Evolutionary conservation across 129 eudicot species (phyloP).

Genomic region (Artemisia argyi): DNA sequence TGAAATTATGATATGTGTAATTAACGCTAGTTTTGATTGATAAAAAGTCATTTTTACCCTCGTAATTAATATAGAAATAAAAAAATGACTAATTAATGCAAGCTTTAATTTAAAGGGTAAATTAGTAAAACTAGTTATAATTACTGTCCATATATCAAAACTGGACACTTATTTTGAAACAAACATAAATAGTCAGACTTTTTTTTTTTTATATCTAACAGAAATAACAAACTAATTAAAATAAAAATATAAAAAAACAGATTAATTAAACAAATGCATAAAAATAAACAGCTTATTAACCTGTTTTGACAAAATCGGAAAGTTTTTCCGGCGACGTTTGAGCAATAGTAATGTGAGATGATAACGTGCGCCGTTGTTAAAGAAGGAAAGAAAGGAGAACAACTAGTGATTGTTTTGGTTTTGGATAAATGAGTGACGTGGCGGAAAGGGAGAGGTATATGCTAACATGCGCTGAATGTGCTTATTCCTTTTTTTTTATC

Average conservation of each 20-base stretch:
- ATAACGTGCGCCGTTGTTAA: conserved; percentile 25
- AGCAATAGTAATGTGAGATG: neutral
- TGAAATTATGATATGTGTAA: no score
- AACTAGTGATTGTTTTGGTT: neutral
- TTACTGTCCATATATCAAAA: no score
- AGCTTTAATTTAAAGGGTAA: no score
- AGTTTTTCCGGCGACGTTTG: conserved; percentile 19
- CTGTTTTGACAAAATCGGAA: conserved; percentile 26
- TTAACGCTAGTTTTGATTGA: no score
- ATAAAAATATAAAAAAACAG: neutral
- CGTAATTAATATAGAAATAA: no score
- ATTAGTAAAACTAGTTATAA: no score
- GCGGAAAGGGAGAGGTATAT: conserved; percentile 29
- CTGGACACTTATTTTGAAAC: no score
- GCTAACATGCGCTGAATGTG: conserved; percentile 34
- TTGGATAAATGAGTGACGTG: conserved; percentile 46
- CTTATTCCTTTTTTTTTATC: neutral
- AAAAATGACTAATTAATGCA: no score
- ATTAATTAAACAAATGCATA: conserved; percentile 15
- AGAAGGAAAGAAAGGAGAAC: conserved; percentile 10
- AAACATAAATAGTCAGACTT: no score
- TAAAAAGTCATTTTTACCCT: no score
- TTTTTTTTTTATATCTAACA: no score
- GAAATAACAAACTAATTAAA: neutral
- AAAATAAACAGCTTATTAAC: conserved; percentile 14